phyloP scores from a whole-genome alignment of 306 rosid genomes.

The Morella rubra region DNA sequence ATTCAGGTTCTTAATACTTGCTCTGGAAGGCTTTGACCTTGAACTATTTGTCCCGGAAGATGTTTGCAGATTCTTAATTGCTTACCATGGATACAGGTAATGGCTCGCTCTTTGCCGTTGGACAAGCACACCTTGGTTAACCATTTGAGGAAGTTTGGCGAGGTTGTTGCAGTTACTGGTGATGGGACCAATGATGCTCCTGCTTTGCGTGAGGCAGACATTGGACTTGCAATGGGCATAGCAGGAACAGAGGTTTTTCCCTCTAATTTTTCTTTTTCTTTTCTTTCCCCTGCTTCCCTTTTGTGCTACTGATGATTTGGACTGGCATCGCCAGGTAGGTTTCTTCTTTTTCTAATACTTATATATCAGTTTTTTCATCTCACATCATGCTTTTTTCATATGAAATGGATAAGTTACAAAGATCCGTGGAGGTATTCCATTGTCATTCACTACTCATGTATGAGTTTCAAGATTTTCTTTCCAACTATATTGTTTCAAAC shows the following conservation, averaged over 20 bases:
- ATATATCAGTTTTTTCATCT: background rate
- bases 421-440: background rate
- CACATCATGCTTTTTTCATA: background rate
- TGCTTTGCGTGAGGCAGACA: conserved; percentile 90
- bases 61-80: conserved; percentile 26
- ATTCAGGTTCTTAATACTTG: conserved; percentile 65
- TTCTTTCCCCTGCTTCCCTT: background rate
- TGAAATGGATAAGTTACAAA: background rate
- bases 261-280: background rate
- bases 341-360: background rate
- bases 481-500: background rate
- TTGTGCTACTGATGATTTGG: background rate
- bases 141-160: conserved; percentile 68
- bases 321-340: background rate
- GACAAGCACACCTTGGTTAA: conserved; percentile 81
- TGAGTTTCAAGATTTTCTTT: background rate
- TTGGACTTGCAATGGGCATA: conserved; percentile 99
- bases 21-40: conserved; percentile 15
- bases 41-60: conserved; percentile 6
- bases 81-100: conserved; percentile 63
- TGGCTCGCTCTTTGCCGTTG: conserved; percentile 85
- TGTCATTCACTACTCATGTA: background rate
- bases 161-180: conserved; percentile 95
- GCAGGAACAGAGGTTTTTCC: conserved; percentile 88
- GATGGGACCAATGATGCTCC: conserved; percentile 99